Evolutionary conservation across 179 eudicot genomes (phyloP).

Genomic region (Heliamphora pulchella): DNA sequence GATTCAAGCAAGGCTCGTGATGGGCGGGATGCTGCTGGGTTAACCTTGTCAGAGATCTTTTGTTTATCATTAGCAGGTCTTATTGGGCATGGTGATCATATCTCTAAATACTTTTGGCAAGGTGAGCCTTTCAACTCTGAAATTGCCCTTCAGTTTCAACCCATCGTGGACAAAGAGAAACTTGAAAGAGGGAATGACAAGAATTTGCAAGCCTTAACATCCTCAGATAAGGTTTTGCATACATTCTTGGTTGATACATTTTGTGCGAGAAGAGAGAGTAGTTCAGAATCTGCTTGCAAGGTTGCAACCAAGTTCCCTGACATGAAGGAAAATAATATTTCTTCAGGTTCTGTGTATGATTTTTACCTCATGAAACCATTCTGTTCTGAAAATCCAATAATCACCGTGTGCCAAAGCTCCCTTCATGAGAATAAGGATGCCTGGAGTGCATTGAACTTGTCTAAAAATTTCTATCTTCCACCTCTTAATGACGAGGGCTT

Average conservation of each 20-base stretch:
- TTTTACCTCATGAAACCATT: constrained; percentile 30
- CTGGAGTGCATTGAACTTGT: constrained; percentile 54
- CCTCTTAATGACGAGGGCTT: constrained; percentile 77
- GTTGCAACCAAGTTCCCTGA: constrained; percentile 13
- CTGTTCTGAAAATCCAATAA: constrained; percentile 67
- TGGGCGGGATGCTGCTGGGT: constrained; percentile 32
- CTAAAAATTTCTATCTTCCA: constrained; percentile 56
- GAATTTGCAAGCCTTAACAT: constrained; percentile 22
- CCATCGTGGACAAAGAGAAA: constrained; percentile 22
- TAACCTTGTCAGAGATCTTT: constrained; percentile 80
- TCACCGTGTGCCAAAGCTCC: constrained; percentile 52
- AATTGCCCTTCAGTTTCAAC: constrained; percentile 28
- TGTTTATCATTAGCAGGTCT: constrained; percentile 75
- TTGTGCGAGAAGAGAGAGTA: constrained; percentile 23
- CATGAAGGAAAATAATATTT: constrained; percentile 24
- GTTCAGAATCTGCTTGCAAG: constrained; percentile 17
- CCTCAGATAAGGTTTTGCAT: constrained; percentile 53
- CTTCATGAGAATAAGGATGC: constrained; percentile 44
- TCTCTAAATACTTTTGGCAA: constrained; percentile 48
- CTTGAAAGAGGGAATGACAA: constrained; percentile 21
- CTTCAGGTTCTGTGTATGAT: constrained; percentile 24
- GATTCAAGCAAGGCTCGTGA: constrained; percentile 19
- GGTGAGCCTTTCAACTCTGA: constrained; percentile 34
- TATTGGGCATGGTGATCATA: constrained; percentile 81
- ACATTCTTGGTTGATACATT: constrained; percentile 49